Conservation (phyloP, 1,284 basidiomycete genomes). For the Somion occarium region DNA sequence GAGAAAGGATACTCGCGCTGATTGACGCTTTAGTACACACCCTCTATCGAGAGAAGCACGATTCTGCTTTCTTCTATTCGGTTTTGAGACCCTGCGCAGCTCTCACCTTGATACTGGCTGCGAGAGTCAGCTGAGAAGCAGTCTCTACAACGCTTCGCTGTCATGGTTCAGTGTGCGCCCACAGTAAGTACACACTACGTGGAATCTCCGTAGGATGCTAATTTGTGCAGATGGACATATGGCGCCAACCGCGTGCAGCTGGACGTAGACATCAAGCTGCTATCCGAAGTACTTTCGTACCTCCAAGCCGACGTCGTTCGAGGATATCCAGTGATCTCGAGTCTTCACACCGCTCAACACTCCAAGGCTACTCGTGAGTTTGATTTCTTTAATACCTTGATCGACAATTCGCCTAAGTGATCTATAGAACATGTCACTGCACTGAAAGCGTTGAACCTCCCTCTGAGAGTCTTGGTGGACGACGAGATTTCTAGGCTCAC, state of each 20-base stretch:
- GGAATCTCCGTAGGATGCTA: constrained; percentile 38
- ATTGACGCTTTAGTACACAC: constrained; percentile 66
- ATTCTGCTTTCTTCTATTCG: constrained; percentile 88
- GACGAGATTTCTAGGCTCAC: constrained; percentile 84
- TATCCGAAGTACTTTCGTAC: constrained; percentile 80
- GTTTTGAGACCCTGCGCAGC: constrained; percentile 88
- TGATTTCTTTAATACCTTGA: constrained; percentile 4
- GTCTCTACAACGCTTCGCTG: constrained; percentile 77
- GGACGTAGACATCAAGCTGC: constrained; percentile 81
- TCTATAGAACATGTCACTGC: constrained; percentile 48
- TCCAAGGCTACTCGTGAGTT: constrained; percentile 38
- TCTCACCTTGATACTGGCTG: constrained; percentile 83
- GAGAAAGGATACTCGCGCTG: not conserved
- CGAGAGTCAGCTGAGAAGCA: constrained; percentile 75
- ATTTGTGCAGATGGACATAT: too few relatives aligned
- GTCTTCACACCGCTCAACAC: constrained; percentile 51
- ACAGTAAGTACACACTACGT: constrained; percentile 51
- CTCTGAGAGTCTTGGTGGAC: constrained; percentile 81
- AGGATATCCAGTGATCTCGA: constrained; percentile 64
- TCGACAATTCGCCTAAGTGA: constrained; percentile 5
- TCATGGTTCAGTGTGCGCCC: constrained; percentile 91
- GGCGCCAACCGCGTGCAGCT: constrained; percentile 90
- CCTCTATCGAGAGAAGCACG: constrained; percentile 86
- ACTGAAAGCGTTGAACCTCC: constrained; percentile 52
- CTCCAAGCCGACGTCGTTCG: constrained; percentile 73